Evolutionary conservation across 2,329 filamentous ascomycete species (phyloP).

Genomic region (Mycosphaerella sp.): DNA sequence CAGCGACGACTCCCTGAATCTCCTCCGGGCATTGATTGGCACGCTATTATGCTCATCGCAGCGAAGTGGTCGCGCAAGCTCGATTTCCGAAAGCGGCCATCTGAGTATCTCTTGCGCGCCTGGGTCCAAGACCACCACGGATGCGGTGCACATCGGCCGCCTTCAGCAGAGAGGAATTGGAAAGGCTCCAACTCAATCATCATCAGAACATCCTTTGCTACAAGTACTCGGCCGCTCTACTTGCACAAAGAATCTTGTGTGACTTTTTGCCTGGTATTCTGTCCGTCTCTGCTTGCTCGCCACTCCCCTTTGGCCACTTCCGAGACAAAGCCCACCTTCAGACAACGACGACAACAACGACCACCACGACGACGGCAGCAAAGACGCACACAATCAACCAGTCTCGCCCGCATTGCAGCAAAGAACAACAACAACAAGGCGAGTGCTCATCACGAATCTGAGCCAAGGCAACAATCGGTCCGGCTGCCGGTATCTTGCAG

Average conservation of each 20-base stretch:
- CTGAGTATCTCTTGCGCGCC: slow-evolving; percentile 27
- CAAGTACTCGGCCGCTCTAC: slow-evolving; percentile 29
- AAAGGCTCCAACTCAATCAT: not conserved
- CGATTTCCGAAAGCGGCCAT: slow-evolving; percentile 32
- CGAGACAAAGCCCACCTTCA: slow-evolving; percentile 30
- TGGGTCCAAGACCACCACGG: slow-evolving; percentile 30
- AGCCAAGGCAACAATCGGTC: slow-evolving; percentile 25
- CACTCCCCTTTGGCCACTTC: slow-evolving; percentile 23
- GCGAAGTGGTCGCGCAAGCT: slow-evolving; percentile 19
- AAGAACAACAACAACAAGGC: slow-evolving; percentile 28
- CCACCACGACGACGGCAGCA: slow-evolving; percentile 24
- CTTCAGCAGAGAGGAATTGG: slow-evolving; percentile 23
- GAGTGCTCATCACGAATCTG: slow-evolving; percentile 18
- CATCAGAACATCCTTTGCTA: slow-evolving; percentile 22
- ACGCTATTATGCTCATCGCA: slow-evolving; percentile 19
- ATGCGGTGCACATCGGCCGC: slow-evolving; percentile 32
- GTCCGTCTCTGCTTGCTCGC: slow-evolving; percentile 28
- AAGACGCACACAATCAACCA: slow-evolving; percentile 12
- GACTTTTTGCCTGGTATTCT: slow-evolving; percentile 27
- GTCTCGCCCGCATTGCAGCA: slow-evolving; percentile 15
- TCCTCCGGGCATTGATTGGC: slow-evolving; percentile 11
- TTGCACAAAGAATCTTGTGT: slow-evolving; percentile 34
- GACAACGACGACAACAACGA: slow-evolving; percentile 25
- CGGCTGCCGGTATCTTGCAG: slow-evolving; percentile 17
- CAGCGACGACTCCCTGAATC: slow-evolving; percentile 21